Evolutionary conservation across 345 rosid genomes (phyloP), one percentile per base, ranked within the genome.

Genomic region (Sisymbrium irio): DNA sequence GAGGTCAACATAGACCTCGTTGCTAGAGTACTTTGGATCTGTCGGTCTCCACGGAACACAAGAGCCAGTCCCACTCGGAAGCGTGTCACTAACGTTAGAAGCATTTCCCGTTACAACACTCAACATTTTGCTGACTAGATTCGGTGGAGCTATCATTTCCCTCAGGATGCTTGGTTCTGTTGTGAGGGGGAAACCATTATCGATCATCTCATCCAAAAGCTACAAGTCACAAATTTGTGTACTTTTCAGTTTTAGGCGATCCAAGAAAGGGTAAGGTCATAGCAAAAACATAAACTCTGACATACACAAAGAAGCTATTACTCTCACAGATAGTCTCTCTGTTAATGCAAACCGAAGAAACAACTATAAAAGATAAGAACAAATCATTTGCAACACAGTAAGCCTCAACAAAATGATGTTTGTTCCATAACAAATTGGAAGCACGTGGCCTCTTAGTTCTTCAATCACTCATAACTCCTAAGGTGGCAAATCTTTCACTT

Each of bases 81-180:
- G 97, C 5, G 86, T 87, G 28, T 90, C 91, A 51, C 88, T 90
- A 75, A 92, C 73, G 72, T 90, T 95, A 49, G 96, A 90, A 73
- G 82, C 85, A 75, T 82, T 92, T 68, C 99, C 99, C 3, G 98
- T 95, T 72, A 95, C 97, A 66, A 90, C 98, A 78, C 98, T 95
- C 82, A 89, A 69, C 83, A 95, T 78, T 84, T 90, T 92, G 87
- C 87, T 92, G 56, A 90, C 97, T 32, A 95, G 79, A 79, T 85
- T 90, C 4, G 98, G 97, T 30, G 94, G 96, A 74, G 97, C 90
- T 69, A 95, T 95, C 98, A 95, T 92, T 86, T 92, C 98, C 51
- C 90, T 88, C 12, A 95, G 77, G 70, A 92, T 89, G 74, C 87
- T 92, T 22, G 89, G 91, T 82, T 95, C 99, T 50, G 98, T 92